Evolutionary conservation across 306 rosid species (phyloP), one percentile per base, ranked within the genome.

Genomic region (Casuarina cunninghamiana): DNA sequence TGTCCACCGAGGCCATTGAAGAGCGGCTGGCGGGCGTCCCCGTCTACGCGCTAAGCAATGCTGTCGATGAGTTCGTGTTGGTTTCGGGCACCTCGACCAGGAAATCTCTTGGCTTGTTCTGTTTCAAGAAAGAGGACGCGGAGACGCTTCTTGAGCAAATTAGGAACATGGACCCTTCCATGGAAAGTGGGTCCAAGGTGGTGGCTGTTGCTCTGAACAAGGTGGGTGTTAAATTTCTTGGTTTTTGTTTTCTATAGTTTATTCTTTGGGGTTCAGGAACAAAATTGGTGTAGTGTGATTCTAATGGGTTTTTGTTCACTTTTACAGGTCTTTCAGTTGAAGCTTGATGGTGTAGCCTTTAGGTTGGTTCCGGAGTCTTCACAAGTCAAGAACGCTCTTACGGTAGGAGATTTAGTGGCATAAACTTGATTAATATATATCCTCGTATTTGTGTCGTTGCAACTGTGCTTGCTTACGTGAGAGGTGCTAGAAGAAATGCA

Each of bases 41-140:
- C 19, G 98, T 94, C 0, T 94, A 92, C 77, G 98, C 98, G 2
- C 97, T 92, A 38, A 92, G 96, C 80, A 94, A 92, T 78, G 87
- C 89, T 4, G 57, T 87, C 0, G 97, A 94, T 45, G 98, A 94
- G 80, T 92, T 94, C 78, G 85, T 94, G 71, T 76, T 94, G 75
- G 95, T 92, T 19, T 89, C 97, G 10, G 98, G 98, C 0, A 71
- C 86, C 67, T 87, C 97, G 10, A 68, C 74, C 2, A 86, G 85
- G 32, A 92, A 87, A 68, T 85, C 90, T 67, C 89, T 94, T 0
- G 97, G 97, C 11, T 80, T 94, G 79, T 92, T 94, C 79, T 94
- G 98, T 85, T 94, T 92, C 73, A 92, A 82, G 79, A 89, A 89
- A 54, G 95, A 94, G 50, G 97, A 94, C 39, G 98, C 98, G 0